Evolutionary conservation across 1,284 basidiomycete species (phyloP).

Genomic region (Tremellales sp.): DNA sequence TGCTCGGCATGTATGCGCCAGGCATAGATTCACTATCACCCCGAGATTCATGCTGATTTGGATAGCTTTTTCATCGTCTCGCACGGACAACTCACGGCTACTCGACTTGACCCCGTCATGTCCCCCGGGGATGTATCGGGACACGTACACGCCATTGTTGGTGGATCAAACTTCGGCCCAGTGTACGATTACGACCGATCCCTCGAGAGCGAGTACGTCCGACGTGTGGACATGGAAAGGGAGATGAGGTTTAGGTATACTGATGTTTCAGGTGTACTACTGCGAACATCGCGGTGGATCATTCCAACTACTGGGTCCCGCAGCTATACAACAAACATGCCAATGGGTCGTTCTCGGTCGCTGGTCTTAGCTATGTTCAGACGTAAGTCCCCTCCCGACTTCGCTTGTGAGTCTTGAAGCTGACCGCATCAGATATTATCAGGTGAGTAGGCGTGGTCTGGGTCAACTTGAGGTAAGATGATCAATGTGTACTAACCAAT

Average conservation of each 20-base stretch:
- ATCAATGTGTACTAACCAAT: too few species aligned
- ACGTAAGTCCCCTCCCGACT: slow-evolving; percentile 14
- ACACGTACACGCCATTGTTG: slow-evolving; percentile 20
- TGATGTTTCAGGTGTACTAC: slow-evolving; percentile 23
- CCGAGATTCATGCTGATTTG: not conserved
- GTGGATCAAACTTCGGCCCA: slow-evolving; percentile 11
- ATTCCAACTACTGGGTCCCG: slow-evolving; percentile 27
- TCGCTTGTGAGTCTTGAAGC: not conserved
- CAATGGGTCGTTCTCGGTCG: slow-evolving; percentile 13
- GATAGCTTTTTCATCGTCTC: not conserved
- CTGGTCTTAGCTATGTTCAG: slow-evolving; percentile 15
- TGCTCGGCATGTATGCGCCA: too few species aligned
- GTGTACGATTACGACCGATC: slow-evolving; percentile 10
- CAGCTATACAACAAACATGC: slow-evolving; percentile 17
- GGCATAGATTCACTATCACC: not conserved
- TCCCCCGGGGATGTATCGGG: slow-evolving; percentile 16
- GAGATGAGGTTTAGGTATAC: too few species aligned
- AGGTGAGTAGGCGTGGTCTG: not conserved
- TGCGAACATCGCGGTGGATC: slow-evolving; percentile 18
- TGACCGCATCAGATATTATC: not conserved
- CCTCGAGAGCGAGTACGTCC: slow-evolving; percentile 7
- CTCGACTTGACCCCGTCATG: not conserved
- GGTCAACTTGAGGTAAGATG: too few species aligned
- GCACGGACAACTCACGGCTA: not conserved
- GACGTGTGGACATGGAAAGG: not conserved